Evolutionary conservation across 176 grass and related monocot species (phyloP), one percentile per base, ranked within the genome.

Genomic region (Rhynchospora tenuis): DNA sequence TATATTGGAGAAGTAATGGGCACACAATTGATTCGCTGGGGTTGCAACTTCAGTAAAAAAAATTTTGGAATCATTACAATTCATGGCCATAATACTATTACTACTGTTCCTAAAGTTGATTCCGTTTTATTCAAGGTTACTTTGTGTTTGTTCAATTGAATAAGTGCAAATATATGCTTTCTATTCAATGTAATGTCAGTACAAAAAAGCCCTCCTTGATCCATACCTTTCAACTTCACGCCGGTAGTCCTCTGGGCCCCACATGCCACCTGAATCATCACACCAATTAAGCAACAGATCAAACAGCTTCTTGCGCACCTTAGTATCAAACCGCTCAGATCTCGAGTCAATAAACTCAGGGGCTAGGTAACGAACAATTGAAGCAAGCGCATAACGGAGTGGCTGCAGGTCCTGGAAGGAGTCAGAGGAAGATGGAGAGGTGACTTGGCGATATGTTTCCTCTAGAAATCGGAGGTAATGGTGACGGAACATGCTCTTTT

Each of bases 221-320:
- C 89, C 92, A 89, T 98, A 98, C 51, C 96, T 86, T 85, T 98
- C 96, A 87, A 98, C 73, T 88, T 98, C 96, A 62, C 89, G 93
- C 15, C 89, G 90, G 82, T 98, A 91, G 29, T 95, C 92, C 87
- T 98, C 96, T 27, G 89, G 91, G 17, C 90, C 89, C 92, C 90
- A 94, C 83, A 84, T 84, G 83, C 85, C 88, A 42, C 89, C 89
- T 84, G 91, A 88, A 69, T 98, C 96, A 87, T 98, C 96, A n/a
- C 89, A 93, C 96, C 92, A 98, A 69, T 45, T 93, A 90, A 95
- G 84, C 59, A 98, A 66, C 54, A 98, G 83, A 73, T 98, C 96
- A 79, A 98, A 98, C 70, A 91, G 89, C 77, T 84, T 95, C 82
- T 98, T 98, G 8, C 93, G 89, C 51, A 80, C 85, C 87, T 90